Evolutionary conservation across 352 stramenopile species (phyloP).

Genomic region (Phytophthora parvispora): DNA sequence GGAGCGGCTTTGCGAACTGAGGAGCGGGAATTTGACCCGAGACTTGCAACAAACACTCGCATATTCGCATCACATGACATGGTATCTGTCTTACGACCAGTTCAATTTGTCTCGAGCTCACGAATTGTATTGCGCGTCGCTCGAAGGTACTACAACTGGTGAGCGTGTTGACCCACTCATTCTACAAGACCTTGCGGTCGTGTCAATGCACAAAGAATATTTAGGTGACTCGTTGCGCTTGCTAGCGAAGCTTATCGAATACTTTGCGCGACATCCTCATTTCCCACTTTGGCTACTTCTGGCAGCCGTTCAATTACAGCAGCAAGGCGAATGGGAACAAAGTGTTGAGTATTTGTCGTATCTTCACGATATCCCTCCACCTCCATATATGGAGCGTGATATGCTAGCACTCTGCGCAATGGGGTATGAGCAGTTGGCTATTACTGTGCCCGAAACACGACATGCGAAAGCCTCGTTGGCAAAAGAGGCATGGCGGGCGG

Average conservation of each 20-base stretch:
- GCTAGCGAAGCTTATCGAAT: slow-evolving; percentile 68
- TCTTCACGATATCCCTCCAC: slow-evolving; percentile 56
- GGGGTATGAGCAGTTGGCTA: slow-evolving; percentile 43
- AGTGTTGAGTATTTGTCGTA: slow-evolving; percentile 74
- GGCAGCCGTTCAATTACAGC: slow-evolving; percentile 66
- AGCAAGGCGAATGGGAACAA: slow-evolving; percentile 60
- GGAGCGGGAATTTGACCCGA: slow-evolving; percentile 4
- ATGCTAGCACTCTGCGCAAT: slow-evolving; percentile 71
- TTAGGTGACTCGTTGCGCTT: slow-evolving; percentile 61
- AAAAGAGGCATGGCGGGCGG: slow-evolving; percentile 69
- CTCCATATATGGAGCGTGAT: slow-evolving; percentile 68
- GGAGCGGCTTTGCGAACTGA: slow-evolving; percentile 38
- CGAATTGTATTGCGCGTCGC: slow-evolving; percentile 48
- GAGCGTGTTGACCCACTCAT: slow-evolving; percentile 45
- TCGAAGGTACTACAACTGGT: slow-evolving; percentile 24
- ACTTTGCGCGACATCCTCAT: slow-evolving; percentile 52
- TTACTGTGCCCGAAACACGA: neutral
- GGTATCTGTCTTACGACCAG: slow-evolving; percentile 66
- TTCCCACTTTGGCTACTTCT: slow-evolving; percentile 73
- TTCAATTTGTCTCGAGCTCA: slow-evolving; percentile 60
- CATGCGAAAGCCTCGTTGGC: slow-evolving; percentile 12
- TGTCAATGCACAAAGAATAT: slow-evolving; percentile 71
- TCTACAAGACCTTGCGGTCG: slow-evolving; percentile 68
- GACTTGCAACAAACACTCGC: slow-evolving; percentile 44
- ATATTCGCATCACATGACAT: slow-evolving; percentile 76